Conservation (phyloP, 2,329 filamentous ascomycete species). For the Pezicula carpinea region DNA sequence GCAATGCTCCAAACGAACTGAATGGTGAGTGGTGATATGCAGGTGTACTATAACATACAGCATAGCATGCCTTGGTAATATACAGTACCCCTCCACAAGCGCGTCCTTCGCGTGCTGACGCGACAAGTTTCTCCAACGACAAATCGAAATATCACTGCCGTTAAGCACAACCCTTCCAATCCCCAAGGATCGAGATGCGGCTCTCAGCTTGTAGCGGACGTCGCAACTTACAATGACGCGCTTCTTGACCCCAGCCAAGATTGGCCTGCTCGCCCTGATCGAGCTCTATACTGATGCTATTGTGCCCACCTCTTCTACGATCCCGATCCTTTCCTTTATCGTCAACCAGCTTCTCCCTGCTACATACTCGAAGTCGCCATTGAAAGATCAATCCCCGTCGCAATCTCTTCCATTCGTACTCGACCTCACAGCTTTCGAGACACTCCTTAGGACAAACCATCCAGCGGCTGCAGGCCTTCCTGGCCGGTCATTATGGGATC, state of each 20-base stretch:
- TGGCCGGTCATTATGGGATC: conserved; percentile 81
- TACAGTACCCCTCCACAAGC: no score
- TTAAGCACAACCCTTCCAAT: background rate
- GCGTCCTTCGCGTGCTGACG: no score
- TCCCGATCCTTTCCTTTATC: conserved; percentile 75
- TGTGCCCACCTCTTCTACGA: conserved; percentile 64
- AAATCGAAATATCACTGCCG: background rate
- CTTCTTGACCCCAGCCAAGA: conserved; percentile 83
- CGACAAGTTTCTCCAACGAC: no score
- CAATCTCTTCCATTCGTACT: conserved; percentile 37
- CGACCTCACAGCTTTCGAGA: conserved; percentile 55
- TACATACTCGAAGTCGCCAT: conserved; percentile 28
- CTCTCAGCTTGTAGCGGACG: background rate
- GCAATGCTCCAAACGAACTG: no score
- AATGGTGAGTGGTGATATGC: no score
- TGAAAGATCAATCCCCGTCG: conserved; percentile 4
- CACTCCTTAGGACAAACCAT: conserved; percentile 44
- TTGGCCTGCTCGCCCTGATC: conserved; percentile 75
- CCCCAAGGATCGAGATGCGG: no score
- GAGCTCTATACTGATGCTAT: conserved; percentile 73
- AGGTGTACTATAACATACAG: no score
- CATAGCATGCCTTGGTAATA: no score
- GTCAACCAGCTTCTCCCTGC: conserved; percentile 62
- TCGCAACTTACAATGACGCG: conserved; percentile 55
- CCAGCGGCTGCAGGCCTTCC: conserved; percentile 55